These are phyloP conservation scores for Termitomyces sp. DNA, from an alignment of 768 basidiomycete species.

Conservation along the genomic window DNA sequence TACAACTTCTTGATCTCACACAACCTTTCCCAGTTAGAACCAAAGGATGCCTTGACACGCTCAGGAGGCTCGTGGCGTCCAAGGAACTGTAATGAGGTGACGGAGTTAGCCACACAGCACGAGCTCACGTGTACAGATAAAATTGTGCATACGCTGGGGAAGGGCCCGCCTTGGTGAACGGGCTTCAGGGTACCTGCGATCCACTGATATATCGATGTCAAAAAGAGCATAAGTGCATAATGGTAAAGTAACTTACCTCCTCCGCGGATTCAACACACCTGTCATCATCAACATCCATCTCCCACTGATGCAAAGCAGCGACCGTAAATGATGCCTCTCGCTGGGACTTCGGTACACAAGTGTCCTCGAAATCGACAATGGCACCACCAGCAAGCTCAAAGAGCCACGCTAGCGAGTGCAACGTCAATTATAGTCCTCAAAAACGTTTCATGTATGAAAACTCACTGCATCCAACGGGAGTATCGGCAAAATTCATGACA, in stretches of 20 bases:
- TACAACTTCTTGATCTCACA: conserved; percentile 66
- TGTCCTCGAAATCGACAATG: conserved; percentile 64
- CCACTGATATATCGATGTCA: conserved; percentile 49
- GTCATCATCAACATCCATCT: conserved; percentile 74
- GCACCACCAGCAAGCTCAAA: conserved; percentile 89
- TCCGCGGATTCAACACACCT: conserved; percentile 80
- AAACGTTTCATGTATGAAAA: conserved; percentile 10
- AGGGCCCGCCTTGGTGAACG: conserved; percentile 72
- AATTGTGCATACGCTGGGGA: conserved; percentile 57
- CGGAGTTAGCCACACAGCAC: conserved; percentile 10
- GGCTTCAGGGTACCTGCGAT: conserved; percentile 67
- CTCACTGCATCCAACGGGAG: conserved; percentile 90
- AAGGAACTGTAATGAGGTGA: conserved; percentile 49
- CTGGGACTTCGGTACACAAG: conserved; percentile 70
- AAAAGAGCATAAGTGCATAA: neutral
- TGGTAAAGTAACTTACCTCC: conserved; percentile 40
- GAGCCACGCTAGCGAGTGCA: conserved; percentile 64
- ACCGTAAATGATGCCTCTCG: conserved; percentile 81
- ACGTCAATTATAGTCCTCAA: neutral
- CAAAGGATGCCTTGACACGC: conserved; percentile 63
- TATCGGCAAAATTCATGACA: conserved; percentile 72
- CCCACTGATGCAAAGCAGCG: conserved; percentile 91
- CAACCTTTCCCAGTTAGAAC: conserved; percentile 69
- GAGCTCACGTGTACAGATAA: neutral
- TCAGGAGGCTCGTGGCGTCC: conserved; percentile 61